Evolutionary conservation across 805 yeast species (phyloP).

Genomic region (Candida arabinofermentans): DNA sequence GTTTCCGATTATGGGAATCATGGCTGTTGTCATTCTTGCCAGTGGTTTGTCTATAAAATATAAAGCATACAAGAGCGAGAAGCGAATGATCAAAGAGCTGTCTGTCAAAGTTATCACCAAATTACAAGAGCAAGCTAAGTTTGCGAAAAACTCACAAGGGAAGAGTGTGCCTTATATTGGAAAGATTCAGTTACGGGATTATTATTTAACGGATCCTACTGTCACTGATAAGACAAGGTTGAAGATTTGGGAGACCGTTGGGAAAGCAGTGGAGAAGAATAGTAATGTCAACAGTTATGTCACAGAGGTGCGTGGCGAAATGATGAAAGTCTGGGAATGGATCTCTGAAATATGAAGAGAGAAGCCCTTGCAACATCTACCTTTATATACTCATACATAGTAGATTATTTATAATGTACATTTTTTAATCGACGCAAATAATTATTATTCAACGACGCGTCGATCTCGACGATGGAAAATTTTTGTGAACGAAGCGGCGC

Average conservation of each 20-base stretch:
- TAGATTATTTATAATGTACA: too few species aligned
- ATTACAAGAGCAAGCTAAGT: conserved; percentile 43
- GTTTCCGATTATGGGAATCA: conserved; percentile 16
- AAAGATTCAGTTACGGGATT: conserved; percentile 68
- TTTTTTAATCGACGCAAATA: background rate
- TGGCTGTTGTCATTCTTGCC: conserved; percentile 1
- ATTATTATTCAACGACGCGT: too few species aligned
- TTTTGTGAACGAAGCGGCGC: background rate
- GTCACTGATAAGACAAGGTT: conserved; percentile 36
- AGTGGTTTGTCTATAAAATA: conserved; percentile 31
- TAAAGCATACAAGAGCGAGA: conserved; percentile 34
- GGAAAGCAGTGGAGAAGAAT: conserved; percentile 55
- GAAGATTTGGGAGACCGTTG: conserved; percentile 57
- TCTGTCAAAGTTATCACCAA: conserved; percentile 45
- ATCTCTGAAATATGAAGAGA: conserved; percentile 41
- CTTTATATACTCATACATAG: too few species aligned
- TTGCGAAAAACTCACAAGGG: conserved; percentile 30
- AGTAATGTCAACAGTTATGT: conserved; percentile 59
- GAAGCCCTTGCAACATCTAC: too few species aligned
- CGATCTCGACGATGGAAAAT: background rate
- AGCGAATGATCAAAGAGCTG: conserved; percentile 40
- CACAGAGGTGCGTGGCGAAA: conserved; percentile 80
- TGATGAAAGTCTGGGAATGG: conserved; percentile 89
- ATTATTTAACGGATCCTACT: conserved; percentile 41
- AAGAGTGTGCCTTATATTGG: conserved; percentile 46